A percentile compares a stretch with the other conserved stretches of the same genome.
phyloP scores from a whole-genome alignment of 2,329 filamentous ascomycete species.

The Pezicula rhizophila region DNA sequence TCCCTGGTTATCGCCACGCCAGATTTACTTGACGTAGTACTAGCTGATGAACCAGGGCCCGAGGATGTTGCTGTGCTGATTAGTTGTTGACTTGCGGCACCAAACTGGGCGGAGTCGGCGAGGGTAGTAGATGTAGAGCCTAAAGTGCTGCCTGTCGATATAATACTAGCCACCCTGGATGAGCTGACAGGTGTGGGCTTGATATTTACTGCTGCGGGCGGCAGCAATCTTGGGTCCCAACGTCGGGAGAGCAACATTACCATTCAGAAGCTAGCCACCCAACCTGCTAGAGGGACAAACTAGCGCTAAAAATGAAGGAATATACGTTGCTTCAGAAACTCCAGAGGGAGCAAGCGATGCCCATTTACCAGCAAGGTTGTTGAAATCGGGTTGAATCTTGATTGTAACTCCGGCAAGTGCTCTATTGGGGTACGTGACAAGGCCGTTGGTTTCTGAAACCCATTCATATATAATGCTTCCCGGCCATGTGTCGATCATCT shows the following conservation, averaged over 20 bases:
- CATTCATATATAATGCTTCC: slow-evolving; percentile 85
- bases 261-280: slow-evolving; percentile 67
- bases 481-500: slow-evolving; percentile 67
- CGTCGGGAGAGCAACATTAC: slow-evolving; percentile 62
- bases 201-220: neutral
- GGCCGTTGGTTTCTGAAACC: slow-evolving; percentile 78
- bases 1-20: too few species aligned
- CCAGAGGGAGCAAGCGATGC: slow-evolving; percentile 64
- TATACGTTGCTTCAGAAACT: slow-evolving; percentile 60
- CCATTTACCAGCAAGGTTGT: slow-evolving; percentile 73
- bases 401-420: slow-evolving; percentile 67
- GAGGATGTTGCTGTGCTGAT: too few species aligned
- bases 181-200: neutral
- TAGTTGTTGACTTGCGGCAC: too few species aligned
- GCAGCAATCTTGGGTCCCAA: slow-evolving; percentile 46
- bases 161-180: neutral
- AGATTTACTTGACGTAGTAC: too few species aligned
- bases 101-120: neutral
- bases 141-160: neutral
- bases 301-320: slow-evolving; percentile 54
- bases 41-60: too few species aligned
- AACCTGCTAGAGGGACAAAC: slow-evolving; percentile 65
- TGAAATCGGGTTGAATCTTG: slow-evolving; percentile 69
- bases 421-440: slow-evolving; percentile 73
- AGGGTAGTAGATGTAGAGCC: neutral